Evolutionary conservation across 805 yeast genomes (phyloP), one percentile per base, ranked within the genome.

Genomic region (Pichia manshurica): DNA sequence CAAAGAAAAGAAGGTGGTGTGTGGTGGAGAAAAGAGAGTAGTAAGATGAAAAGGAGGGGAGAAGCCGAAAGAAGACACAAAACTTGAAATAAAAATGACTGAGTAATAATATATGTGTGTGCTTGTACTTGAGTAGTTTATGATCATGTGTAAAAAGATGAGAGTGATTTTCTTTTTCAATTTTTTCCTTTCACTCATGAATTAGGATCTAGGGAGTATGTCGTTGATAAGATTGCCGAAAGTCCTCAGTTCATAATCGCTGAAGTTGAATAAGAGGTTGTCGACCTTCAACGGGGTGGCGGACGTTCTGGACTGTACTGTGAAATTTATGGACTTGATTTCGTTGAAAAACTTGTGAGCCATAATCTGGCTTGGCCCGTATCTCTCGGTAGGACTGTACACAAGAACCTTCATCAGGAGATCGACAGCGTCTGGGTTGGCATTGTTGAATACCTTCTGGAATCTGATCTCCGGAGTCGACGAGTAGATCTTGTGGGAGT

Each of bases 271-370:
- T 58, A 87, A 53, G 33, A 60, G 64, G 56, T 73, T 51, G 62
- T 60, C 75, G 57, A 56, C 65, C 51, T 47, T 69, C 21, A 64
- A 66, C 29, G 72, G 69, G 28, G 64, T 65, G 35, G 61, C 58
- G 2, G 70, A 58, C 17, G 58, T 54, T 47, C 67, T 60, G 36
- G 69, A 53, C 23, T 55, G 48, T 20, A 58, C 65, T 42, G 66
- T 67, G 62, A 78, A 76, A 17, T 69, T 68, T 25, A 68, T 65
- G 46, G 73, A 75, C 63, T 91, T 84, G 56, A 91, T 74, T 61
- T 90, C 96, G 64, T 87, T 84, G 64, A 91, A 91, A 65, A 88
- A 93, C 22, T 84, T 83, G 70, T 91, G 96, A 7, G 90, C 80
- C 74, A 93, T 70, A 8, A 91, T 88, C 56, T 84, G 77, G 61